Percentiles rank a stretch among this genome's conserved stretches.
Conservation (phyloP, 2,329 filamentous ascomycete genomes). For the Exophiala dermatitidis region DNA sequence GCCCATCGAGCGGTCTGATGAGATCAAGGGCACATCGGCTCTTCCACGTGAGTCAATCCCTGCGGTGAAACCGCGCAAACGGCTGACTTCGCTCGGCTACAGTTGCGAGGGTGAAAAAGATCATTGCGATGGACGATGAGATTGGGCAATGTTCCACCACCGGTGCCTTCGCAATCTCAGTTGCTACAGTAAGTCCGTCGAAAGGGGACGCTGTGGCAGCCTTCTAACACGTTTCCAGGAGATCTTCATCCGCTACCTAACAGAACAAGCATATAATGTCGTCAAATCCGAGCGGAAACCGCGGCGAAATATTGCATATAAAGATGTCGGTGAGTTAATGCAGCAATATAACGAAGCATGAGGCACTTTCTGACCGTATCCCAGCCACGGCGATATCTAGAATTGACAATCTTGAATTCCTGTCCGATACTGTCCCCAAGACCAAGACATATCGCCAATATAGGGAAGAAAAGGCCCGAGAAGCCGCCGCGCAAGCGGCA, state of each 20-base stretch:
- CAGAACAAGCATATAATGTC: conserved; percentile 76
- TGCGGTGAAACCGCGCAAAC: background rate
- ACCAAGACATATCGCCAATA: conserved; percentile 73
- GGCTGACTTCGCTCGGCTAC: conserved; percentile 19
- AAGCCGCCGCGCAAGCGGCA: conserved; percentile 30
- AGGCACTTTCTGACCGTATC: background rate
- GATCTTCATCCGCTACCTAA: conserved; percentile 90
- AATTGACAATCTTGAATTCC: conserved; percentile 90
- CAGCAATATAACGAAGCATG: no score
- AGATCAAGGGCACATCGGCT: conserved; percentile 76
- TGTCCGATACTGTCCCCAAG: conserved; percentile 82
- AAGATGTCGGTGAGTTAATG: conserved; percentile 75
- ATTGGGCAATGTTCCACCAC: conserved; percentile 83
- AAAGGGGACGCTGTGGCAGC: background rate
- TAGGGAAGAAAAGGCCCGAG: conserved; percentile 56
- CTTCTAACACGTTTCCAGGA: conserved; percentile 50
- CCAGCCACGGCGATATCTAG: conserved; percentile 75
- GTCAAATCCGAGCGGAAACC: conserved; percentile 89
- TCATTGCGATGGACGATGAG: conserved; percentile 81
- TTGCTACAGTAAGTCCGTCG: conserved; percentile 66
- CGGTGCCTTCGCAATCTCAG: conserved; percentile 84
- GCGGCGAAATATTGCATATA: conserved; percentile 89
- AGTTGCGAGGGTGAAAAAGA: conserved; percentile 96
- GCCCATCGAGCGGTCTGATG: conserved; percentile 69
- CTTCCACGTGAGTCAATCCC: conserved; percentile 62